Conservation (phyloP, 345 rosid genomes). For the Eucalyptus sideroxylon region DNA sequence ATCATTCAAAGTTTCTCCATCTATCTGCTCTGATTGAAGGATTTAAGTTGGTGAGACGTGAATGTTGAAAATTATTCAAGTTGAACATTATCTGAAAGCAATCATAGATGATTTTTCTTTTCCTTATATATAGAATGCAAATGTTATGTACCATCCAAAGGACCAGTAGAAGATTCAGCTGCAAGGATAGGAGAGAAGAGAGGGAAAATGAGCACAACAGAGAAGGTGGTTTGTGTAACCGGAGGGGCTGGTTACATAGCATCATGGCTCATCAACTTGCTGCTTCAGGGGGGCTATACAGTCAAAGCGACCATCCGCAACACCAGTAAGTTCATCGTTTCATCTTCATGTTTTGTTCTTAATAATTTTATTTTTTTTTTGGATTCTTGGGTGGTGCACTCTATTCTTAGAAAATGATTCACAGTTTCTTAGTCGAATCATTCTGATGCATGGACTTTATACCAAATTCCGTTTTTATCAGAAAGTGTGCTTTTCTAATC, state of each 20-base stretch:
- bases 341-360: neutral
- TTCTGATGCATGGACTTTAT: neutral
- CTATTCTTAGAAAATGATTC: neutral
- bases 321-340: constrained; percentile 2
- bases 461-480: neutral
- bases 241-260: constrained; percentile 38
- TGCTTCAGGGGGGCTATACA: constrained; percentile 29
- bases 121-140: neutral
- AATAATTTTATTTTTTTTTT: too few species aligned
- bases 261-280: constrained; percentile 27
- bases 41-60: neutral
- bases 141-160: neutral
- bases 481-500: neutral
- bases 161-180: neutral
- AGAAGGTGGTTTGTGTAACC: constrained; percentile 14
- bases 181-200: neutral
- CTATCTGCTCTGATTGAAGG: neutral
- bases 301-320: constrained; percentile 25
- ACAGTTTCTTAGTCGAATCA: neutral
- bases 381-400: neutral
- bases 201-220: neutral
- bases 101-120: neutral
- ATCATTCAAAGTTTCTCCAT: neutral
- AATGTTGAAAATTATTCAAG: neutral
- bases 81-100: neutral